Conservation (phyloP, 2,329 filamentous ascomycete genomes). For the Trichoderma sp. region DNA sequence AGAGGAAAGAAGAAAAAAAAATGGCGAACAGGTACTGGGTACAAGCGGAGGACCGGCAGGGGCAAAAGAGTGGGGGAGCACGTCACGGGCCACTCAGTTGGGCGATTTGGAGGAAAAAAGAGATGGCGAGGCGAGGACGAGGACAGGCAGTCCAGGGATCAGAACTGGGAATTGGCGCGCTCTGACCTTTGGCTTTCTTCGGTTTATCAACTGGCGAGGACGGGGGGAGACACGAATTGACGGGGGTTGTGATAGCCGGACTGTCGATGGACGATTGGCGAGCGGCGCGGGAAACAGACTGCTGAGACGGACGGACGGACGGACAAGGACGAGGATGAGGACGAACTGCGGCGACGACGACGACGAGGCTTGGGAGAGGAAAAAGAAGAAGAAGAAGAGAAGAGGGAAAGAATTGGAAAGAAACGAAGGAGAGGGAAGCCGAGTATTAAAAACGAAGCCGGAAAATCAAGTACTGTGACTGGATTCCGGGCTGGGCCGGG, state of each 20-base stretch:
- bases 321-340: slow-evolving; percentile 20
- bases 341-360: slow-evolving; percentile 26
- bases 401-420: background rate
- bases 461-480: too few species aligned
- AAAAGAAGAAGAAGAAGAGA: slow-evolving; percentile 14
- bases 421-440: slow-evolving; percentile 7
- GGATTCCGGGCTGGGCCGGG: slow-evolving; percentile 20
- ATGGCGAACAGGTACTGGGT: too few species aligned
- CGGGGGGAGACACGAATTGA: background rate
- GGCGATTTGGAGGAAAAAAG: background rate
- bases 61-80: slow-evolving; percentile 31
- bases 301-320: slow-evolving; percentile 4
- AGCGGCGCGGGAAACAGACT: slow-evolving; percentile 1
- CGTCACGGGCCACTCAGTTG: slow-evolving; percentile 32
- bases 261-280: slow-evolving; percentile 24
- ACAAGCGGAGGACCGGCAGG: slow-evolving; percentile 6
- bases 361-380: slow-evolving; percentile 9
- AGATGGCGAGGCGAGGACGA: slow-evolving; percentile 18
- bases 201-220: background rate
- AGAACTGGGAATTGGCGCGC: slow-evolving; percentile 16
- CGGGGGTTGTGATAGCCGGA: slow-evolving; percentile 16
- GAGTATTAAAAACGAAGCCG: slow-evolving; percentile 9
- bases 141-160: background rate
- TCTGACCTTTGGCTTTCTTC: slow-evolving; percentile 24
- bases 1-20: too few species aligned